A percentile compares a stretch with the other conserved stretches of the same genome.
These are phyloP conservation scores for Alternaria ethzedia DNA, from an alignment of 2,329 filamentous ascomycete genomes.

Conservation along the genomic window DNA sequence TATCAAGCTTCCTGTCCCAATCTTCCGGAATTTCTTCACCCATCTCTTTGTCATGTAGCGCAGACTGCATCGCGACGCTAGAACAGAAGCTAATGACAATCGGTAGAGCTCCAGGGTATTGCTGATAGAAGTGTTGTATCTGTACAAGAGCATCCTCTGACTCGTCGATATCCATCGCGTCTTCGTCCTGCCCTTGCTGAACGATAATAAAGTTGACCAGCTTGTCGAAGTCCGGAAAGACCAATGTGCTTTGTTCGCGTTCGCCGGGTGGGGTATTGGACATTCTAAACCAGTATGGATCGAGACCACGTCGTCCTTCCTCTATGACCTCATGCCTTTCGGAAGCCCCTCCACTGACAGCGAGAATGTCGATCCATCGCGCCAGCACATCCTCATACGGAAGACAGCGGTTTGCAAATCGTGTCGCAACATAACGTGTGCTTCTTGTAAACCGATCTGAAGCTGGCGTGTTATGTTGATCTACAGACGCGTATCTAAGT, in stretches of 20 bases:
- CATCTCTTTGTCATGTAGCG: constrained; percentile 55
- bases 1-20: constrained; percentile 83
- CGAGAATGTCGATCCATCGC: constrained; percentile 88
- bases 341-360: constrained; percentile 68
- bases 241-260: constrained; percentile 24
- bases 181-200: constrained; percentile 41
- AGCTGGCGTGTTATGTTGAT: constrained; percentile 21
- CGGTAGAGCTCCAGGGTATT: constrained; percentile 63
- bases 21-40: constrained; percentile 70
- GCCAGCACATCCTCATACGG: constrained; percentile 78
- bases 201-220: constrained; percentile 56
- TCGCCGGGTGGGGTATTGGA: constrained; percentile 55
- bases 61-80: constrained; percentile 65
- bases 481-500: constrained; percentile 38
- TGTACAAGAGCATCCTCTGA: constrained; percentile 31
- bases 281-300: constrained; percentile 75
- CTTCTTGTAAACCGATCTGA: constrained; percentile 59
- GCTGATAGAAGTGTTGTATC: constrained; percentile 41
- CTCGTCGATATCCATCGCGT: constrained; percentile 42
- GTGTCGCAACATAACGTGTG: constrained; percentile 80
- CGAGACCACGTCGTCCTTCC: constrained; percentile 86
- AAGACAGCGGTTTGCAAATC: constrained; percentile 89
- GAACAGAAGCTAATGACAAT: constrained; percentile 74
- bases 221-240: constrained; percentile 53
- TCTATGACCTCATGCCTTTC: constrained; percentile 85